Evolutionary conservation across 1,139 yeast species (phyloP), one percentile per base, ranked within the genome.

Genomic region (Taphrina deformans): DNA sequence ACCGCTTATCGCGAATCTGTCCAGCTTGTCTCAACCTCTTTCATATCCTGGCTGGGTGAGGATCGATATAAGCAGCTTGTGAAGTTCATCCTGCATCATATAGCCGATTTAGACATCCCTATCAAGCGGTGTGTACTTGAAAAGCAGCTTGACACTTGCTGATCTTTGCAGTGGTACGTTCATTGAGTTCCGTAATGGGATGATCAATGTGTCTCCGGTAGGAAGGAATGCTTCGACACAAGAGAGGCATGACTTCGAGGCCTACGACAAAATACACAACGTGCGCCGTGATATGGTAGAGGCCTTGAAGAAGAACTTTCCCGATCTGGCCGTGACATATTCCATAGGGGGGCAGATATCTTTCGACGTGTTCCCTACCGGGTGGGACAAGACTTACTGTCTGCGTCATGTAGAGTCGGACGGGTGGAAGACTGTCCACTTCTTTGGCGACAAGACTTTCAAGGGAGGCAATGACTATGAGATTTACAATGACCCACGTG

Each of bases 351-450:
- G 99, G 72, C 98, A 93, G 83, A 93, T 93, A 78, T 93, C 99
- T 58, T 93, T 93, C 75, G 99, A 93, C 75, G 99, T 93, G 71
- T 93, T 93, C 92, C 99, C 99, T 80, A 89, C 97, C 70, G 99
- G 99, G 75, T 93, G 99, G 99, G 99, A 93, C 79, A 93, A 95
- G 85, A 95, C 99, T 69, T 95, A 92, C 81, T 89, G 96, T 79
- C 85, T 95, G 76, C 91, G 87, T 79, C 99, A 92, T 79, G 92
- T 93, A 73, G 91, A 80, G 73, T 79, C 82, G 69, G 97, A 92
- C 79, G 85, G 87, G 70, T 95, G 92, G 80, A 82, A 86, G 75
- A 82, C 85, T 72, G 90, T 93, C 74, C 98, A 93, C 82, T 95
- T 95, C 85, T 93, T 93, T 75, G 99, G 99, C 79, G 99, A 93